These are phyloP conservation scores for Colletotrichum sp. DNA, from an alignment of 2,329 filamentous ascomycete genomes.

Conservation along the genomic window DNA sequence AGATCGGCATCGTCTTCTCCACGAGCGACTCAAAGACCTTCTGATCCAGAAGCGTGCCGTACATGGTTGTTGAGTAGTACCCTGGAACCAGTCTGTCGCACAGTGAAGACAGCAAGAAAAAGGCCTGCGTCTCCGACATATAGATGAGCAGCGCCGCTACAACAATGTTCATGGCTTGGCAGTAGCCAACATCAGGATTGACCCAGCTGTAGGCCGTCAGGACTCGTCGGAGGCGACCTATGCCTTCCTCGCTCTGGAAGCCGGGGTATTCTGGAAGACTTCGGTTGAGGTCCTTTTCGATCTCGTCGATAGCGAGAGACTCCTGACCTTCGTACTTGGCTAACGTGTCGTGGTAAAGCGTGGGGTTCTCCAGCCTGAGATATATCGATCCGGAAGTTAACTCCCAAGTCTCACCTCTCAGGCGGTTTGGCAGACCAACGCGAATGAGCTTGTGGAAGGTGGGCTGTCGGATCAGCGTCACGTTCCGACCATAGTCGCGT, in stretches of 20 bases:
- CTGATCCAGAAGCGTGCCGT: conserved; percentile 94
- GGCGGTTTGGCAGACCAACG: conserved; percentile 89
- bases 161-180: conserved; percentile 99
- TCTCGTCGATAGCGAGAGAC: conserved; percentile 96
- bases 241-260: conserved; percentile 95
- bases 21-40: conserved; percentile 97
- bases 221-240: conserved; percentile 85
- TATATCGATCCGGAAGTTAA: conserved; percentile 91
- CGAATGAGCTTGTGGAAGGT: conserved; percentile 98
- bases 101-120: conserved; percentile 88
- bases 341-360: conserved; percentile 82
- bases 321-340: conserved; percentile 83
- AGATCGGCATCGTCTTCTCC: conserved; percentile 98
- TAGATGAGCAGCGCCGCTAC: conserved; percentile 98
- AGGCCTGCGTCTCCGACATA: conserved; percentile 95
- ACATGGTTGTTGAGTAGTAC: conserved; percentile 99
- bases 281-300: conserved; percentile 96
- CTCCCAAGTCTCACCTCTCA: conserved; percentile 96
- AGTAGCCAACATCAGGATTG: conserved; percentile 95
- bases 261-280: conserved; percentile 97
- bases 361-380: conserved; percentile 84
- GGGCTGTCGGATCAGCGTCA: conserved; percentile 90
- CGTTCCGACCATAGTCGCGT: conserved; percentile 91
- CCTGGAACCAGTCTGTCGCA: conserved; percentile 93
- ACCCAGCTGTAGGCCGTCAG: conserved; percentile 98